phyloP scores from a whole-genome alignment of 257 asterid species.

The Linaria vulgaris region DNA sequence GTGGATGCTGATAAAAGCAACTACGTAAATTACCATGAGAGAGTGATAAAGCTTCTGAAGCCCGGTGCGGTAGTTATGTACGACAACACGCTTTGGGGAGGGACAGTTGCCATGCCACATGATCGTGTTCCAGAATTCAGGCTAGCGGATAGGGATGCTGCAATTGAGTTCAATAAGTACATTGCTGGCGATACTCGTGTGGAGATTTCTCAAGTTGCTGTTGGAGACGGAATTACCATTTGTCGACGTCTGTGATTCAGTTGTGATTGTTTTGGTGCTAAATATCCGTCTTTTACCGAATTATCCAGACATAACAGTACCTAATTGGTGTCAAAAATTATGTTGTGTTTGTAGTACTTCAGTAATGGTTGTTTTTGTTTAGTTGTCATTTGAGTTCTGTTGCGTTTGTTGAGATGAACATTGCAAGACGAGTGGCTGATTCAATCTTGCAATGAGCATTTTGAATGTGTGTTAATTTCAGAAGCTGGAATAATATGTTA shows the following conservation, averaged over 20 bases:
- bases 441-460: background rate
- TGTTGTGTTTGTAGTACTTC: too few species aligned
- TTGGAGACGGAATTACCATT: slow-evolving; percentile 17
- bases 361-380: too few species aligned
- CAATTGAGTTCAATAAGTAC: slow-evolving; percentile 21
- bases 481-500: background rate
- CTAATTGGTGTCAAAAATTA: too few species aligned
- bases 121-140: slow-evolving; percentile 12
- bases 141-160: background rate
- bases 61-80: slow-evolving; percentile 31
- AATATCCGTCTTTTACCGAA: too few species aligned
- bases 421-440: background rate
- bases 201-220: slow-evolving; percentile 21
- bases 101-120: slow-evolving; percentile 26
- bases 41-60: slow-evolving; percentile 30
- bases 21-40: slow-evolving; percentile 31
- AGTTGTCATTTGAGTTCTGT: background rate
- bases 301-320: too few species aligned
- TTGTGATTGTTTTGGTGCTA: background rate
- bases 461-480: background rate
- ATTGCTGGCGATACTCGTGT: slow-evolving; percentile 22
- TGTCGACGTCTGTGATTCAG: slow-evolving; percentile 15
- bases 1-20: slow-evolving; percentile 36
- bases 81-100: slow-evolving; percentile 37
- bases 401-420: background rate